A percentile compares a stretch with the other conserved stretches of the same genome.
These are phyloP conservation scores for Eutrema yunnanense DNA, from an alignment of 345 rosid species.

Conservation along the genomic window DNA sequence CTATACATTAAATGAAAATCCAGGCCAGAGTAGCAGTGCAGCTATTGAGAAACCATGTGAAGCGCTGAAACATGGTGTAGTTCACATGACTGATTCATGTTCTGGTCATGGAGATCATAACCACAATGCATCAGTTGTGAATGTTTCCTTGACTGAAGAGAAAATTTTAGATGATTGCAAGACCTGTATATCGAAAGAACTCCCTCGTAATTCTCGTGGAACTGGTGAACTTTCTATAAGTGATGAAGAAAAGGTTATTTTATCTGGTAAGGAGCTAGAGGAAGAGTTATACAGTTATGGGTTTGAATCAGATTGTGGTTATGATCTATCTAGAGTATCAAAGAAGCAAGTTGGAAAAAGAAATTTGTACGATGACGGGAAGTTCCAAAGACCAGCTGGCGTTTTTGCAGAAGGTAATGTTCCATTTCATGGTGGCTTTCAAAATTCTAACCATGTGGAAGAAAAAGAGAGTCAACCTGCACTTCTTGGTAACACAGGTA, in stretches of 20 bases:
- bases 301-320: slow-evolving; percentile 42
- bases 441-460: slow-evolving; percentile 26
- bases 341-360: slow-evolving; percentile 39
- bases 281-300: slow-evolving; percentile 43
- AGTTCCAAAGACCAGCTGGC: slow-evolving; percentile 44
- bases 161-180: slow-evolving; percentile 24
- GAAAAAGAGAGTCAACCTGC: slow-evolving; percentile 24
- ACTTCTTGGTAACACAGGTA: slow-evolving; percentile 28
- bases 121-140: slow-evolving; percentile 23
- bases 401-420: slow-evolving; percentile 25
- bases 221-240: slow-evolving; percentile 38
- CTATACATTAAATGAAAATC: slow-evolving; percentile 4
- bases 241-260: slow-evolving; percentile 55
- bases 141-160: slow-evolving; percentile 26
- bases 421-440: slow-evolving; percentile 15
- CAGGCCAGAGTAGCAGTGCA: slow-evolving; percentile 6
- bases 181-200: slow-evolving; percentile 20
- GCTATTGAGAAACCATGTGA: neutral
- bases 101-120: slow-evolving; percentile 24
- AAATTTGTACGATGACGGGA: slow-evolving; percentile 46
- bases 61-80: neutral
- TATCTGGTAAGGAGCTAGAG: slow-evolving; percentile 43
- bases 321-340: slow-evolving; percentile 28
- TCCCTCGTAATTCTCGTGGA: slow-evolving; percentile 27
- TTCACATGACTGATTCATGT: neutral